Evolutionary conservation across 257 asterid species (phyloP), one percentile per base, ranked within the genome.

Genomic region (Osmanthus fragrans): DNA sequence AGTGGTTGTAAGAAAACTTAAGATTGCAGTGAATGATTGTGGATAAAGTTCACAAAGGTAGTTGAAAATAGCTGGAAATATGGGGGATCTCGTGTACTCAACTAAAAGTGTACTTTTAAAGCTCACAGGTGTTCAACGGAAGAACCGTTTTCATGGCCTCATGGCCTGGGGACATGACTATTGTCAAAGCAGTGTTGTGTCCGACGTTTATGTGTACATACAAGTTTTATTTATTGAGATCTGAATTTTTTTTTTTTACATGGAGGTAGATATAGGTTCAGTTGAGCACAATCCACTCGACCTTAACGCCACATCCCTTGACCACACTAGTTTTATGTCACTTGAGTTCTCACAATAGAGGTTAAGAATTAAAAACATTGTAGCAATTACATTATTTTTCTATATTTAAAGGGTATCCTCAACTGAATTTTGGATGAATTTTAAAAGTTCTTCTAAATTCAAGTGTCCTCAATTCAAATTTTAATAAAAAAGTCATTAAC

Each of bases 41-140:
- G 27, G 33, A 54, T 65, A 36, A 63, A 64, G 60, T 67, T 33
- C 70, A 25, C 63, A 76, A 34, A 76, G 64, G 88, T 51, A 74
- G 89, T 49, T 71, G 85, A n/a, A 76, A 71, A 74, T 83, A 84
- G 92, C 76, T 90, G 90, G 72, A 73, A 80, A 73, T 77, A 83
- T 84, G 89, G 86, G 66, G 84, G 42, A 71, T 88, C 97, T 88
- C 90, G 95, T 89, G 97, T 34, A 45, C 70, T 80, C 73, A 51
- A 39, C 71, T n/a, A 78, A 89, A 88, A 84, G 84, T 25, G 76
- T 69, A 37, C 82, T 72, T 75, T 76, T 56, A 71, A 72, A 32
- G 66, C 78, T 85, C 76, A 81, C 71, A 77, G 80, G 74, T 70
- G 39, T 16, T 73, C 7, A 51, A 45, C n/a, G 1, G 18, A 67